phyloP scores from a whole-genome alignment of 108 stramenopile genomes.

The Aurantiochytrium sp. region DNA sequence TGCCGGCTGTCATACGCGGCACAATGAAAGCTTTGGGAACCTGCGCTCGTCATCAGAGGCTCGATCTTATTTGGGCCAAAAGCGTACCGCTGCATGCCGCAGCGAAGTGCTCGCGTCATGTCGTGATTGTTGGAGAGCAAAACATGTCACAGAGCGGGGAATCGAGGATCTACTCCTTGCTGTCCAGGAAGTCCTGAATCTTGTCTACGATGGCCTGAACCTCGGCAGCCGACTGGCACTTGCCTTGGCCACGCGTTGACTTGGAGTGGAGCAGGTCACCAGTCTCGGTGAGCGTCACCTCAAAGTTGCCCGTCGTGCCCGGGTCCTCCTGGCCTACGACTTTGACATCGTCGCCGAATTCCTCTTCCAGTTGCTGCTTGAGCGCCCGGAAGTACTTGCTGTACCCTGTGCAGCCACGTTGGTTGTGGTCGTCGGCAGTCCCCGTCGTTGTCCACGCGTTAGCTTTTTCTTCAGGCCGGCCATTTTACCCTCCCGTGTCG shows the following conservation, averaged over 20 bases:
- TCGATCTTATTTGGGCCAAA: too few relatives aligned
- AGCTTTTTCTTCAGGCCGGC: background rate
- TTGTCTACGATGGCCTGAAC: conserved; percentile 13
- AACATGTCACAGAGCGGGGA: too few relatives aligned
- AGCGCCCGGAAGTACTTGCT: background rate
- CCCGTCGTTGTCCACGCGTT: background rate
- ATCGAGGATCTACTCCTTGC: background rate
- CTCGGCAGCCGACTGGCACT: conserved; percentile 21
- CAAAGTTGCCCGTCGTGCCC: conserved; percentile 31
- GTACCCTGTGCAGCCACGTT: background rate
- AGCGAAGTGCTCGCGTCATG: too few relatives aligned
- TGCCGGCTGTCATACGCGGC: too few relatives aligned
- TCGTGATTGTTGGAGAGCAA: too few relatives aligned
- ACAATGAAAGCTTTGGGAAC: too few relatives aligned
- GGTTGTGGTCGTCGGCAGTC: background rate
- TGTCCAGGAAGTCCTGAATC: background rate
- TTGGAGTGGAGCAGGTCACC: conserved; percentile 29
- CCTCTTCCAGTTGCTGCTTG: conserved; percentile 4
- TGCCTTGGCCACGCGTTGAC: conserved; percentile 23
- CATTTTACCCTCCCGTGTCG: background rate
- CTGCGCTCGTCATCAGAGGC: too few relatives aligned
- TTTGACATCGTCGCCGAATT: background rate
- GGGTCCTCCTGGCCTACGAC: conserved; percentile 2
- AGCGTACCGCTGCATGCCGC: too few relatives aligned
- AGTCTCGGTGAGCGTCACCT: conserved; percentile 21